A percentile compares a stretch with the other conserved stretches of the same genome.
phyloP scores from a whole-genome alignment of 345 rosid genomes.

The Salix brachista region DNA sequence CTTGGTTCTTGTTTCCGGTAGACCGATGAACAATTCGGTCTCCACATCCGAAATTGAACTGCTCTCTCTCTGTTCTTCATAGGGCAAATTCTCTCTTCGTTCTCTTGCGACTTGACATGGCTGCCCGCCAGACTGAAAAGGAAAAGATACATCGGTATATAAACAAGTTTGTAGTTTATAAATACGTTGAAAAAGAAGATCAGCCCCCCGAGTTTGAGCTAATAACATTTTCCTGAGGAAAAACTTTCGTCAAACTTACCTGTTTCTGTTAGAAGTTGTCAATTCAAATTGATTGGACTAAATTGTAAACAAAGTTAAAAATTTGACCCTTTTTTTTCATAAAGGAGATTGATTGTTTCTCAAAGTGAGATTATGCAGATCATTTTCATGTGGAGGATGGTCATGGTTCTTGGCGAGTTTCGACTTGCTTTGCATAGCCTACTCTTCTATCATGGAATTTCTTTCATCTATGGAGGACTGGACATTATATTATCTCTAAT shows the following conservation, averaged over 20 bases:
- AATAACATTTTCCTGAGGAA: not conserved
- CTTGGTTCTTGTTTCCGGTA: conserved; percentile 50
- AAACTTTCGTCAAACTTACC: not conserved
- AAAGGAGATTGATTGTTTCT: no score
- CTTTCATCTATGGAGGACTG: no score
- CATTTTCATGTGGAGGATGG: no score
- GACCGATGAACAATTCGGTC: conserved; percentile 82
- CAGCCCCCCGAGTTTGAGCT: not conserved
- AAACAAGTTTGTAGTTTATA: not conserved
- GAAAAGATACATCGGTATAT: not conserved
- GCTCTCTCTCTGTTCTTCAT: conserved; percentile 27
- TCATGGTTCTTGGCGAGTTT: no score
- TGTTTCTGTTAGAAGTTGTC: not conserved
- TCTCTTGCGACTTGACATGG: not conserved
- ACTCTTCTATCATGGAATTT: no score
- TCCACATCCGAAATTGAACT: conserved; percentile 70
- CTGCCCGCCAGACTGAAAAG: not conserved
- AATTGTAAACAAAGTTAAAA: not conserved
- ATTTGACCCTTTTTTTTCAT: no score
- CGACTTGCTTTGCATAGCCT: no score
- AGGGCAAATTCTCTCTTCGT: not conserved
- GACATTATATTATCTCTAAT: no score
- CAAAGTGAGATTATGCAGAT: no score
- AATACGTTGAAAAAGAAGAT: not conserved
- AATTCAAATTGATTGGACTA: not conserved